Base-by-base conservation (phyloP, 768 basidiomycete species). In the Piloderma croceum region DNA sequence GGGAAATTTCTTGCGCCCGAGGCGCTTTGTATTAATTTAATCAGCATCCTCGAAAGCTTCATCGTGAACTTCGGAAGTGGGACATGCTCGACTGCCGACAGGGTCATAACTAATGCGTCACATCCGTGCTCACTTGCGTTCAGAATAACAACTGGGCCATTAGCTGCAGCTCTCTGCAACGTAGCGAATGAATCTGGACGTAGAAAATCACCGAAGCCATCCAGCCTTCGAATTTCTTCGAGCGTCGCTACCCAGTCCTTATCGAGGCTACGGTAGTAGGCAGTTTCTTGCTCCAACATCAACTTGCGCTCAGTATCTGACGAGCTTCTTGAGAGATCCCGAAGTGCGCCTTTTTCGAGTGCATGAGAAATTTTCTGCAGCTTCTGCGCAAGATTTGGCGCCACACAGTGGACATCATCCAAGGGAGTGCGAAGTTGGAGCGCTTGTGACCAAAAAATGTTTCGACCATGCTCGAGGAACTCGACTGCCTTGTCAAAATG, bases 141-240 rank as follows among this genome's bases (percentile, higher is more conserved):
- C 19, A 65, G 47, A 34, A 66, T 53, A 29, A 65, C 53, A n/a
- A 65, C 50, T 3, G 64, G 61, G 24, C 63, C 63, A 36, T 44
- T 37, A 13, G n/a, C 24, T 11, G 56, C 50, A 12, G 56, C 49
- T 18, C 11, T 18, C 15, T 21, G 46, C 32, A 53, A 39, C 22
- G 33, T 38, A 6, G 43, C 7, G 24, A 53, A 44, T 27, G 43
- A 45, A 11, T 42, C 44, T n/a, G 49, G 43, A 9, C 41, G 35
- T 29, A 58, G 42, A 46, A 58, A 57, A 23, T 42, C 34, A 32
- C 46, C 45, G 36, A 54, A 57, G 18, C 47, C 56, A 10, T 64
- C 49, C 15, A 53, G 10, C 18, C 50, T 22, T 13, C 58, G 51
- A 31, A 64, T 55, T 34, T 51, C 46, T 37, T 57, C 49, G 11